phyloP scores from a whole-genome alignment of 495 filamentous ascomycete genomes.

The Annulohypoxylon stygium region DNA sequence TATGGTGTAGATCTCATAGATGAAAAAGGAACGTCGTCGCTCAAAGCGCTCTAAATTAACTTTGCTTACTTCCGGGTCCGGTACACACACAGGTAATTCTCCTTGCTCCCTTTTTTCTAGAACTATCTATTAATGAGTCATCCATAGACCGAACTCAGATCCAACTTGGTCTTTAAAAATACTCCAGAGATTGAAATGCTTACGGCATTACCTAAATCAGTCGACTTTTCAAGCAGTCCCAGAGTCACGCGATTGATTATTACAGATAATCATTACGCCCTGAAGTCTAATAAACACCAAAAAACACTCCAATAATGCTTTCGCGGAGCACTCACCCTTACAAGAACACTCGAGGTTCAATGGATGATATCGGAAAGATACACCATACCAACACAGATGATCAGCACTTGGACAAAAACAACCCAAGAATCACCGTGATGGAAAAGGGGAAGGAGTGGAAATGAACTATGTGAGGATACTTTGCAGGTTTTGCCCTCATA shows the following conservation, averaged over 20 bases:
- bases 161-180: not conserved
- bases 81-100: not conserved
- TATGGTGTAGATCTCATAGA: not conserved
- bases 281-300: not conserved
- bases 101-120: not conserved
- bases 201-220: not conserved
- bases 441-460: not conserved
- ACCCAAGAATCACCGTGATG: no score
- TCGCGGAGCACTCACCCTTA: not conserved
- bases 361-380: not conserved
- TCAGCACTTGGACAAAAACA: not conserved
- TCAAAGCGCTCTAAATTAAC: not conserved
- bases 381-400: not conserved
- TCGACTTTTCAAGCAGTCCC: not conserved
- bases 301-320: not conserved
- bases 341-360: not conserved
- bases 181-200: not conserved
- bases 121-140: not conserved
- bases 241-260: not conserved
- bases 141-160: not conserved
- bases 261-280: not conserved
- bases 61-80: not conserved
- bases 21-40: not conserved
- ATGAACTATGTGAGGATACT: slow-evolving; percentile 12
- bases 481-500: slow-evolving; percentile 41